Conservation (phyloP, 352 stramenopile genomes). For the Phytophthora vignae region DNA sequence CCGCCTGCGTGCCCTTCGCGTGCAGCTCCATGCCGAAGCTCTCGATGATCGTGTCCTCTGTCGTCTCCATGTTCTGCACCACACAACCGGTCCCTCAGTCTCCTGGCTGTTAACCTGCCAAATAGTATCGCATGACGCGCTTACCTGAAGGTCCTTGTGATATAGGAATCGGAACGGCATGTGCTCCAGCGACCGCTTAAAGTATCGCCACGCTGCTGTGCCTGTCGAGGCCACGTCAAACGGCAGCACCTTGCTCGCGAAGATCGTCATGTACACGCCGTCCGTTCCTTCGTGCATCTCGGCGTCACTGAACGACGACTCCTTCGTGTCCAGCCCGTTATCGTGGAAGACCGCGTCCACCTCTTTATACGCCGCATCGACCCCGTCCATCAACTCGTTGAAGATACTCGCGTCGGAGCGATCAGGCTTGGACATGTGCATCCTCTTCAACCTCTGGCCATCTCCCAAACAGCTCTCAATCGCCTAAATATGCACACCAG, state of each 20-base stretch:
- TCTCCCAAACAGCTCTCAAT: constrained; percentile 40
- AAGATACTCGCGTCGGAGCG: constrained; percentile 46
- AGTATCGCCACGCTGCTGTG: constrained; percentile 58
- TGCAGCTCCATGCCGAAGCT: constrained; percentile 65
- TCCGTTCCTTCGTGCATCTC: constrained; percentile 47
- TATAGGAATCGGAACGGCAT: constrained; percentile 54
- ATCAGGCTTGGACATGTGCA: constrained; percentile 35
- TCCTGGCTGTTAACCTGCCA: neutral
- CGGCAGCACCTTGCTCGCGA: constrained; percentile 58
- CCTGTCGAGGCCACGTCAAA: constrained; percentile 50
- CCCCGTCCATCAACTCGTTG: constrained; percentile 44
- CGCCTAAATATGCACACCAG: constrained; percentile 22
- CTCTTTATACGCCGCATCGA: constrained; percentile 50
- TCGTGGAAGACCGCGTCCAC: constrained; percentile 50
- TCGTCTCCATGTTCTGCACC: constrained; percentile 35
- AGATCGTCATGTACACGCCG: constrained; percentile 58
- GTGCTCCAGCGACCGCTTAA: constrained; percentile 50
- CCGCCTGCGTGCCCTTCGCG: constrained; percentile 54
- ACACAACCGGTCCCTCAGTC: neutral
- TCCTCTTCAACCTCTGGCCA: constrained; percentile 29
- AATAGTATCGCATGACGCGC: neutral
- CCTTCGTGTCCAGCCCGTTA: constrained; percentile 41
- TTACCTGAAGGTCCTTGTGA: constrained; percentile 51
- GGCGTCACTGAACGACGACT: constrained; percentile 47
- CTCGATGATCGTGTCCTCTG: constrained; percentile 66